Evolutionary conservation across 2,329 filamentous ascomycete species (phyloP).

Genomic region (Cladosporium velox): DNA sequence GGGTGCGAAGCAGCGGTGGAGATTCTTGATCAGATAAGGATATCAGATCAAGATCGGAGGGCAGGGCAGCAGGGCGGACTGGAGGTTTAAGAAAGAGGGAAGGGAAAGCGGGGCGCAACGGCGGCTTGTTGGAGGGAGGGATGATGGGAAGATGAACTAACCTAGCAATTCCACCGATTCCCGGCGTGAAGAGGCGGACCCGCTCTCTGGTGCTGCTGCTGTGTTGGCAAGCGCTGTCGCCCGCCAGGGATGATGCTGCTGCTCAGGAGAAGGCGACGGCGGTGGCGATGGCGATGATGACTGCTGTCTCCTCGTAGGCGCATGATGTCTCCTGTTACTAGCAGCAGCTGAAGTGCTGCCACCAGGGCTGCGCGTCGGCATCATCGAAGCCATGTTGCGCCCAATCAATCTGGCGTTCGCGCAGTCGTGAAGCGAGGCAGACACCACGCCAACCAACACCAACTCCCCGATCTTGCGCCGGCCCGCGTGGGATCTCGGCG

Average conservation of each 20-base stretch:
- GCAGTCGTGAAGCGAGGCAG: background rate
- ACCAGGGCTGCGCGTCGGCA: conserved; percentile 10
- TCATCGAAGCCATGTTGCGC: conserved; percentile 8
- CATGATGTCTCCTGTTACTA: conserved; percentile 1
- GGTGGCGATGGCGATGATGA: background rate
- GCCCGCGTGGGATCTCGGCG: background rate
- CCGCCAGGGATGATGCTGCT: background rate
- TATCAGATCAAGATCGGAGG: conserved; percentile 7
- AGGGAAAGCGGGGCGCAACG: conserved; percentile 1
- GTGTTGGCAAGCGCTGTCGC: conserved; percentile 5
- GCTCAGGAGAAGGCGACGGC: background rate
- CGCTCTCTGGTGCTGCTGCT: conserved; percentile 4
- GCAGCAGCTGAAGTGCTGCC: background rate
- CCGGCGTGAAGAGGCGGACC: background rate
- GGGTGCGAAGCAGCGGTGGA: conserved; percentile 1
- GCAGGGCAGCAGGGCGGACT: background rate
- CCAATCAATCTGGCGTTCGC: conserved; percentile 2
- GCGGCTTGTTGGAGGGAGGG: background rate
- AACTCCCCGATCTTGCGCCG: background rate
- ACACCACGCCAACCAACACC: background rate
- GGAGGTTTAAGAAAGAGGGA: background rate
- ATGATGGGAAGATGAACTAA: background rate
- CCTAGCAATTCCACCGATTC: conserved; percentile 8
- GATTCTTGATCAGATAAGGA: conserved; percentile 13
- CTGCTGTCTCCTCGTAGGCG: background rate